A percentile compares a stretch with the other conserved stretches of the same genome.
Evolutionary conservation across 73 alveolate species (phyloP).

Genomic region (Stentor roeselii): DNA sequence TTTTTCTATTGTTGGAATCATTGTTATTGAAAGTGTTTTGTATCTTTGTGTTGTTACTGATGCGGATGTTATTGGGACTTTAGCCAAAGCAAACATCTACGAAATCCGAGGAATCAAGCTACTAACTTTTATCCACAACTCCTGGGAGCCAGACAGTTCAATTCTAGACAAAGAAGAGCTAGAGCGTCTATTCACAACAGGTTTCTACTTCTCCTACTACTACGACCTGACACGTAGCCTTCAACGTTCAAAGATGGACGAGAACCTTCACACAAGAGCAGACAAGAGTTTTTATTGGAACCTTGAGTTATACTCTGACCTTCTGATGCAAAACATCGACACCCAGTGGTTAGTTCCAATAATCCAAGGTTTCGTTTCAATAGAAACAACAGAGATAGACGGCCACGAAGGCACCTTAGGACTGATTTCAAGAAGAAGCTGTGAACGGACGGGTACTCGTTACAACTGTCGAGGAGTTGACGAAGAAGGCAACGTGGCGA

Average conservation of each 20-base stretch:
- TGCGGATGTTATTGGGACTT: neutral
- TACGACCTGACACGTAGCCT: slow-evolving; percentile 70
- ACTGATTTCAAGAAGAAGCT: slow-evolving; percentile 56
- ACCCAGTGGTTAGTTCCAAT: slow-evolving; percentile 57
- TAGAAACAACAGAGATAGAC: slow-evolving; percentile 29
- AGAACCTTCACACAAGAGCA: slow-evolving; percentile 15
- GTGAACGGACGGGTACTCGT: slow-evolving; percentile 96
- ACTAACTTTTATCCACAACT: neutral
- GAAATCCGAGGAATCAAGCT: slow-evolving; percentile 14
- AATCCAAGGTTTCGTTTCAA: slow-evolving; percentile 66
- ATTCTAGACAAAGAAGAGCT: neutral
- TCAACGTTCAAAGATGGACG: neutral
- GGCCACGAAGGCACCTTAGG: slow-evolving; percentile 25
- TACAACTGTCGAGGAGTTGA: slow-evolving; percentile 95
- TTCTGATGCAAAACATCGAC: slow-evolving; percentile 35
- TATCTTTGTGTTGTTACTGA: neutral
- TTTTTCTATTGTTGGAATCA: slow-evolving; percentile 18
- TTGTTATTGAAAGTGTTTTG: neutral
- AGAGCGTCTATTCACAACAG: slow-evolving; percentile 45
- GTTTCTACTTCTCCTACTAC: slow-evolving; percentile 84
- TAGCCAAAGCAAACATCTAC: neutral
- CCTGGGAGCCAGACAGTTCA: neutral
- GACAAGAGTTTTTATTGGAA: slow-evolving; percentile 56
- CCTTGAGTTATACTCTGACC: slow-evolving; percentile 31
- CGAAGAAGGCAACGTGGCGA: slow-evolving; percentile 96